Percentiles rank a stretch among this genome's conserved stretches.
These are phyloP conservation scores for Vaccinium myrtillus DNA, from an alignment of 148 eudicot species.

Conservation along the genomic window DNA sequence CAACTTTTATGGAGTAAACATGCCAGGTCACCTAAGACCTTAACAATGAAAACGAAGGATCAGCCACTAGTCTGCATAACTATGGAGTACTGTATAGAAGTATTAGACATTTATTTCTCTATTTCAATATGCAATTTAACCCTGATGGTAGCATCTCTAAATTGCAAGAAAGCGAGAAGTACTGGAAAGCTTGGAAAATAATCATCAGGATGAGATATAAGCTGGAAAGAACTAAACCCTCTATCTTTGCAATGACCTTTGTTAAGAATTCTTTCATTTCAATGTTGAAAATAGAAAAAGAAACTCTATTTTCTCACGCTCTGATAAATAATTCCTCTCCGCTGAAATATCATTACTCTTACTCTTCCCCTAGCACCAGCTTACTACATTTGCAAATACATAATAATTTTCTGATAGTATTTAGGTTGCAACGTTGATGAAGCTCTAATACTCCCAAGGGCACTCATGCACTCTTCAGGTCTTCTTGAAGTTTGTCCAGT, in stretches of 20 bases:
- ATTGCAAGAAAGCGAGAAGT: neutral
- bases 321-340: neutral
- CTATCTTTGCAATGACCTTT: neutral
- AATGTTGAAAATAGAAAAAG: neutral
- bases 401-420: neutral
- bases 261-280: neutral
- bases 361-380: neutral
- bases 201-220: neutral
- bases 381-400: neutral
- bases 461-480: neutral
- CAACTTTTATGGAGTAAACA: neutral
- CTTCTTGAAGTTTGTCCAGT: neutral
- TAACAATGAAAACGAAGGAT: neutral
- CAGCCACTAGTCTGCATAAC: neutral
- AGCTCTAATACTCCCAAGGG: neutral
- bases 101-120: no score
- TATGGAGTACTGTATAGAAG: neutral
- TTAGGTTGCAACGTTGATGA: neutral
- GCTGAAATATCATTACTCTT: neutral
- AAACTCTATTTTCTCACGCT: neutral
- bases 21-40: neutral
- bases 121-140: neutral
- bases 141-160: neutral
- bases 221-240: neutral
- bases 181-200: neutral